Conservation (phyloP, 345 rosid species). For the Linum tenue region DNA sequence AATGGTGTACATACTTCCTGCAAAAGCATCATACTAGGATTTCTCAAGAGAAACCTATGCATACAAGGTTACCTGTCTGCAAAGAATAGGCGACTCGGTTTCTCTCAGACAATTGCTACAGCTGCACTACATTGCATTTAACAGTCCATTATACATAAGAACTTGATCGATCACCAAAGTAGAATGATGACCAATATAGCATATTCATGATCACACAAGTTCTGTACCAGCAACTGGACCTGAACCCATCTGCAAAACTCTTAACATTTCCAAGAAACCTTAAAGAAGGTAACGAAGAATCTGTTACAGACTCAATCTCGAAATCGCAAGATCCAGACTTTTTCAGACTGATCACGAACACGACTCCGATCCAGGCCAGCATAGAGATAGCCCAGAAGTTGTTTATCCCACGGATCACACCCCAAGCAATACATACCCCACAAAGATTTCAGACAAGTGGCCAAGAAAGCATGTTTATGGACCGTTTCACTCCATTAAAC, state of each 20-base stretch:
- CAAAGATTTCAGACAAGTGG: conserved; percentile 81
- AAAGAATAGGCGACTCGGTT: no score
- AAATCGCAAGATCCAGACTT: conserved; percentile 78
- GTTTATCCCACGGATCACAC: conserved; percentile 91
- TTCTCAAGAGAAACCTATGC: no score
- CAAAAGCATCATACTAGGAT: no score
- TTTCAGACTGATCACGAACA: conserved; percentile 80
- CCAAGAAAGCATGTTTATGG: conserved; percentile 53
- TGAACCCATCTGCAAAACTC: conserved; percentile 73
- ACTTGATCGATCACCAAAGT: no score
- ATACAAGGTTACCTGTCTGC: no score
- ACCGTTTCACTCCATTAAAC: no score
- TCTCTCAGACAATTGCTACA: no score
- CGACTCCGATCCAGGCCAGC: conserved; percentile 69
- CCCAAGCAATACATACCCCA: conserved; percentile 95
- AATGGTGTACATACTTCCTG: no score
- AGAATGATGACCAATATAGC: no score
- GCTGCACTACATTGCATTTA: no score
- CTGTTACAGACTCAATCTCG: conserved; percentile 76
- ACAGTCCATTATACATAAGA: no score
- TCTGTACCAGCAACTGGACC: conserved; percentile 60
- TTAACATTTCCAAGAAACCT: conserved; percentile 63
- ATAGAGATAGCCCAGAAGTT: conserved; percentile 87
- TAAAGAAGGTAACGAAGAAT: conserved; percentile 74
- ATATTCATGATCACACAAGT: conserved; percentile 28